These are phyloP conservation scores for Lolium perenne DNA, from an alignment of 176 grass and related monocot species.

Conservation along the genomic window DNA sequence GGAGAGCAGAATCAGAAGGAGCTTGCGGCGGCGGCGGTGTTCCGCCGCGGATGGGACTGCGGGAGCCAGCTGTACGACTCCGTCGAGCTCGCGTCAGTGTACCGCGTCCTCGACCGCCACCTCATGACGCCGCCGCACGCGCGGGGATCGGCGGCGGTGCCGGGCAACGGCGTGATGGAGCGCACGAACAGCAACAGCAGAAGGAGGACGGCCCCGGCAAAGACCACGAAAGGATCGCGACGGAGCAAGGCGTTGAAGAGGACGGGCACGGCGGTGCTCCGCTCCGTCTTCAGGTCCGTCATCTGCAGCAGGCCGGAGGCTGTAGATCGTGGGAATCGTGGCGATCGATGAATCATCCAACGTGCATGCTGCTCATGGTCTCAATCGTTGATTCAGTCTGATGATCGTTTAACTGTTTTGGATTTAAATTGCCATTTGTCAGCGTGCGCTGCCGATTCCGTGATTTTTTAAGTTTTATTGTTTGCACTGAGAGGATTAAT, in stretches of 20 bases:
- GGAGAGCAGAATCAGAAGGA: not conserved
- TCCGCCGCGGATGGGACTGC: slow-evolving; percentile 60
- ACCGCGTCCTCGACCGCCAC: slow-evolving; percentile 56
- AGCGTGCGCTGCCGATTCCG: not conserved
- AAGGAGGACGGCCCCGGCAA: not conserved
- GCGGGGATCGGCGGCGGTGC: not conserved
- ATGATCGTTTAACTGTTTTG: not conserved
- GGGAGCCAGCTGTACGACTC: slow-evolving; percentile 74
- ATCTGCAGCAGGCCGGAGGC: slow-evolving; percentile 11
- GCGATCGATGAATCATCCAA: not conserved
- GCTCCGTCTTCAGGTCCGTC: slow-evolving; percentile 26
- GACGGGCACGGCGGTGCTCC: too few relatives aligned
- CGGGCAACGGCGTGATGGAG: not conserved
- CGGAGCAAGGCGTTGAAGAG: not conserved
- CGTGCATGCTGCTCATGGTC: not conserved
- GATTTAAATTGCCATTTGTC: not conserved
- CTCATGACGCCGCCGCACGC: slow-evolving; percentile 48
- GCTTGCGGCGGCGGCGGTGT: not conserved
- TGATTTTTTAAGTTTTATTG: not conserved
- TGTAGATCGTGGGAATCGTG: not conserved
- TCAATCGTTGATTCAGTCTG: not conserved
- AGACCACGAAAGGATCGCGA: not conserved
- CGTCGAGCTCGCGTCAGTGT: slow-evolving; percentile 67
- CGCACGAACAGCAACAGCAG: not conserved
- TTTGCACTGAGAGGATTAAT: not conserved